A percentile compares a stretch with the other conserved stretches of the same genome.
Conservation (phyloP, 1,139 yeast genomes). For the Hyphopichia khmerensis region DNA sequence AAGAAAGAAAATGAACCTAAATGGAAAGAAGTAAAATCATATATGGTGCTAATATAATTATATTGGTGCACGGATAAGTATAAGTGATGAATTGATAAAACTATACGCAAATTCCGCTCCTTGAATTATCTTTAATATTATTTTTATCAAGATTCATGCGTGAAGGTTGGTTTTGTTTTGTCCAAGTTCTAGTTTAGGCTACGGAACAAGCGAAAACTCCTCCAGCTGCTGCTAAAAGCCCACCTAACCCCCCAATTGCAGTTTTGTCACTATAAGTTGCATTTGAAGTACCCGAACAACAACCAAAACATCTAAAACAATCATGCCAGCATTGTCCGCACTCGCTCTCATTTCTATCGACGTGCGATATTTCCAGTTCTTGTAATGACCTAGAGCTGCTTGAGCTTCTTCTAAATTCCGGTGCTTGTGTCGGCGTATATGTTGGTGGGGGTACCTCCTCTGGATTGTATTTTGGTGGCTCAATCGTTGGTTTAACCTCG, state of each 20-base stretch:
- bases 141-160: too few relatives aligned
- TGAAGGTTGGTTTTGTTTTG: too few relatives aligned
- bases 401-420: slow-evolving; percentile 1
- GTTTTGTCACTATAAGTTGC: slow-evolving; percentile 16
- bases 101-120: too few relatives aligned
- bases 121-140: too few relatives aligned
- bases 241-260: slow-evolving; percentile 10
- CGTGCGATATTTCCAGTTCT: slow-evolving; percentile 16
- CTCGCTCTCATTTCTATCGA: slow-evolving; percentile 10
- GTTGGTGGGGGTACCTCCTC: slow-evolving; percentile 9
- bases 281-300: slow-evolving; percentile 13
- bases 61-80: too few relatives aligned
- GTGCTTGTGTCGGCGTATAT: slow-evolving; percentile 10
- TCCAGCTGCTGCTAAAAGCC: not conserved
- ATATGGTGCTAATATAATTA: too few relatives aligned
- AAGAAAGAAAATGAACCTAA: too few relatives aligned
- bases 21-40: too few relatives aligned
- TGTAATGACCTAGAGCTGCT: slow-evolving; percentile 13
- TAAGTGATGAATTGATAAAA: too few relatives aligned
- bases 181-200: too few relatives aligned
- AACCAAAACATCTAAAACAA: slow-evolving; percentile 16
- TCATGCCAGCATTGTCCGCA: slow-evolving; percentile 12
- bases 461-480: not conserved
- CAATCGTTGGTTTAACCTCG: too few relatives aligned
- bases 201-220: not conserved